Conservation (phyloP, 495 filamentous ascomycete species). For the Glonium stellatum region DNA sequence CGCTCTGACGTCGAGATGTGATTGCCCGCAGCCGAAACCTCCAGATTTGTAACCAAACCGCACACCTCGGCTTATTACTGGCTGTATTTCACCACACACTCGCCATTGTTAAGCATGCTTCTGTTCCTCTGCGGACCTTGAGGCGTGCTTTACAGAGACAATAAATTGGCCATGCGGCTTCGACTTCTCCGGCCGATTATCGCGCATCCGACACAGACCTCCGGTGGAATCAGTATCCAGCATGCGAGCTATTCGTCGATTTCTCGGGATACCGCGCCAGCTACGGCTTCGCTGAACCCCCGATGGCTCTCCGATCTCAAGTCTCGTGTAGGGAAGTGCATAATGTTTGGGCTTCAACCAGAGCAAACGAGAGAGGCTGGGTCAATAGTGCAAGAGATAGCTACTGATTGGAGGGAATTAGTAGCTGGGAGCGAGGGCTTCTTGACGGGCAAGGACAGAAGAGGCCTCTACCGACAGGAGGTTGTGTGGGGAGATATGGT, state of each 20-base stretch:
- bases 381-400: conserved; percentile 53
- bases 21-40: conserved; percentile 1
- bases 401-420: conserved; percentile 69
- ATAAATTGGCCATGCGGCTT: not conserved
- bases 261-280: conserved; percentile 5
- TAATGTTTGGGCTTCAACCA: conserved; percentile 64
- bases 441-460: conserved; percentile 55
- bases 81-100: not conserved
- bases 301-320: conserved; percentile 76
- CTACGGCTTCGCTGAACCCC: conserved; percentile 31
- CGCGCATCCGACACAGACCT: not conserved
- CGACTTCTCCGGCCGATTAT: not conserved
- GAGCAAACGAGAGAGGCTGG: conserved; percentile 57
- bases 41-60: not conserved
- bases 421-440: conserved; percentile 77
- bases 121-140: not conserved
- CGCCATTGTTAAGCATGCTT: not conserved
- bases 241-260: conserved; percentile 11
- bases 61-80: not conserved
- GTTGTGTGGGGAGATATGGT: conserved; percentile 94
- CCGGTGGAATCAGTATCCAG: not conserved
- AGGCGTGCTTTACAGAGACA: not conserved
- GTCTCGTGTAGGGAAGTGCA: conserved; percentile 69
- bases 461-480: conserved; percentile 61
- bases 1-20: not conserved